Evolutionary conservation across 2,329 filamentous ascomycete genomes (phyloP), one percentile per base, ranked within the genome.

Genomic region (Microsporum canis): DNA sequence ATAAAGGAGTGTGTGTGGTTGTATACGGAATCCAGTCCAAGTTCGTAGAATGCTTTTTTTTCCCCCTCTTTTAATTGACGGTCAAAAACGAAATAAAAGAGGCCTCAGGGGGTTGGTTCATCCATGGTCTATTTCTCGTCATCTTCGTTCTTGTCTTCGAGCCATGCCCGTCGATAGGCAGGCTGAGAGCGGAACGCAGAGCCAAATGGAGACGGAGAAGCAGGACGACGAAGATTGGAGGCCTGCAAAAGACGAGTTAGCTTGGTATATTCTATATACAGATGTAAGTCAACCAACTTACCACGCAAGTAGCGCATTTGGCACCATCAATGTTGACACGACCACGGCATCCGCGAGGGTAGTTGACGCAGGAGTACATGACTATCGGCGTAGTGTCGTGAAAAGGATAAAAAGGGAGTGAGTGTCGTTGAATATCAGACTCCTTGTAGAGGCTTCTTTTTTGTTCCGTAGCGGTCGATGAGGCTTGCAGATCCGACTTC

Each of bases 361-460:
- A 76, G 65, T 78, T 78, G 61, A 71, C 71, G 70, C 76, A 78
- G 34, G 76, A 78, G 70, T 73, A 78, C 76, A 78, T 78, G 60
- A 49, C 71, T 33, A 45, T 27, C 27, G 51, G 57, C 45, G 17
- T 5, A 43, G 39, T 14, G 2, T 43, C 10, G 17, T 27, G 45
- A 14, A 23, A 49, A 31, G 45, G 17, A n/a, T 43, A n/a, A 43
- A 17, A 23, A 4, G n/a, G 17, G 17, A 23, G 17, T 23, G 17
- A 23, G 17, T 36, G 43, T 47, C 23, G 43, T 47, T 8, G 2
- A n/a, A 23, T 47, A 47, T 10, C 17, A 29, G 17, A 47, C n/a
- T 27, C 43, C 43, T 27, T 23, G 17, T 23, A 23, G 17, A 23
- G 17, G 17, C 17, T 47, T 23, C 5, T 23, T 47, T 7, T 47